phyloP scores from a whole-genome alignment of 208 protist genomes.

The Balamuthia mandrillaris region DNA sequence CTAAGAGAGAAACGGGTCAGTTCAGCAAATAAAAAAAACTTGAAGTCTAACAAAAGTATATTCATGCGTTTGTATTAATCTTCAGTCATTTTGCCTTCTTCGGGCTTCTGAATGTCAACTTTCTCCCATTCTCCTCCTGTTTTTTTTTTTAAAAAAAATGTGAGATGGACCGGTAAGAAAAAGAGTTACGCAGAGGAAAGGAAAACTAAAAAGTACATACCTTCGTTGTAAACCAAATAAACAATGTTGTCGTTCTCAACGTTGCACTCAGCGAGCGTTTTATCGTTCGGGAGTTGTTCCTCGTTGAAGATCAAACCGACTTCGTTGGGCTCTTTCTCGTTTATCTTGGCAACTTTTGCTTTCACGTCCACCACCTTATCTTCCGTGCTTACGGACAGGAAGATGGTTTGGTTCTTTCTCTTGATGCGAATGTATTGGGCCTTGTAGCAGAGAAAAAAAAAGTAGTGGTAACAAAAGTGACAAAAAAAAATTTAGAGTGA shows the following conservation, averaged over 20 bases:
- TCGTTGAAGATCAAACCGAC: constrained; percentile 34
- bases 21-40: neutral
- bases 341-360: constrained; percentile 24
- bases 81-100: constrained; percentile 12
- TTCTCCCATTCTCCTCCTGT: constrained; percentile 26
- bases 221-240: constrained; percentile 36
- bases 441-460: neutral
- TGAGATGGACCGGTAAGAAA: neutral
- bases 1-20: neutral
- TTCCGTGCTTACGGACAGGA: constrained; percentile 3
- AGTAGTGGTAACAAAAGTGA: neutral
- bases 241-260: constrained; percentile 38
- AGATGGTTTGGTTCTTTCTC: constrained; percentile 39
- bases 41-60: neutral
- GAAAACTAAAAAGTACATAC: neutral
- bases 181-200: neutral
- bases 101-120: constrained; percentile 37
- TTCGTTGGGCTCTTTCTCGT: constrained; percentile 10
- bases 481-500: too few relatives aligned
- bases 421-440: constrained; percentile 29
- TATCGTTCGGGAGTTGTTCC: neutral
- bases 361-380: constrained; percentile 30
- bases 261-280: constrained; percentile 28
- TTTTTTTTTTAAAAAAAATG: too few relatives aligned
- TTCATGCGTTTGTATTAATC: neutral